These are phyloP conservation scores for Vitis riparia DNA, from an alignment of 164 flowering plant species.

Conservation along the genomic window DNA sequence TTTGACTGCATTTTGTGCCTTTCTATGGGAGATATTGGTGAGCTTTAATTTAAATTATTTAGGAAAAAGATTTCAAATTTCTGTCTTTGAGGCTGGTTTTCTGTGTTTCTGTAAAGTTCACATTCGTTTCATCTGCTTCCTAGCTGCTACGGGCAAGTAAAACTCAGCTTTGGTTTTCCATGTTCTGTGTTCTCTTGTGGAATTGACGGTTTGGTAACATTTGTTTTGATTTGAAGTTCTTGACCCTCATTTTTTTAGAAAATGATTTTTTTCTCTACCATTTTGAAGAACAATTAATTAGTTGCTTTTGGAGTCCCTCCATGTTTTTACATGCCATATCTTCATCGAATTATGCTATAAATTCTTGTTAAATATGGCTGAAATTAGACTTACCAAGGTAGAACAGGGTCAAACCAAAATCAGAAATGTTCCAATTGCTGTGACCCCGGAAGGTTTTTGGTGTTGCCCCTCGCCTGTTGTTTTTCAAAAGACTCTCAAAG, in stretches of 20 bases:
- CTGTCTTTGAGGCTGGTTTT: too few species aligned
- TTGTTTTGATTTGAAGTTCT: neutral
- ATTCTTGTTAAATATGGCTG: constrained; percentile 53
- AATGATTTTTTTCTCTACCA: neutral
- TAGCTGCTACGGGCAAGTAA: neutral
- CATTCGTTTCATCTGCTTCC: too few species aligned
- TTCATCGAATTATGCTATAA: constrained; percentile 9
- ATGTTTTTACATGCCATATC: neutral
- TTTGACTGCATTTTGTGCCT: neutral
- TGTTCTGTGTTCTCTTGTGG: neutral
- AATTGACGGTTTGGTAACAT: neutral
- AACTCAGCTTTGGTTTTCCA: neutral
- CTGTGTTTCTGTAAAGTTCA: too few species aligned
- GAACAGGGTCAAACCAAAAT: constrained; percentile 78
- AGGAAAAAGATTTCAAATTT: too few species aligned
- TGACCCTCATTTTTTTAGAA: neutral
- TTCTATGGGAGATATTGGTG: neutral
- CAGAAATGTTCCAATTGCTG: constrained; percentile 93
- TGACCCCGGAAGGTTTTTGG: constrained; percentile 99
- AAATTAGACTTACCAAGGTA: constrained; percentile 60
- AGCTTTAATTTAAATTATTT: too few species aligned
- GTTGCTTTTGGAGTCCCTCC: neutral
- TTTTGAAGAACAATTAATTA: neutral
- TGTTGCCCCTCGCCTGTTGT: constrained; percentile 93
- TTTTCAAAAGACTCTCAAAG: constrained; percentile 73